Evolutionary conservation across 257 asterid genomes (phyloP).

Genomic region (Solanum stenotomum): DNA sequence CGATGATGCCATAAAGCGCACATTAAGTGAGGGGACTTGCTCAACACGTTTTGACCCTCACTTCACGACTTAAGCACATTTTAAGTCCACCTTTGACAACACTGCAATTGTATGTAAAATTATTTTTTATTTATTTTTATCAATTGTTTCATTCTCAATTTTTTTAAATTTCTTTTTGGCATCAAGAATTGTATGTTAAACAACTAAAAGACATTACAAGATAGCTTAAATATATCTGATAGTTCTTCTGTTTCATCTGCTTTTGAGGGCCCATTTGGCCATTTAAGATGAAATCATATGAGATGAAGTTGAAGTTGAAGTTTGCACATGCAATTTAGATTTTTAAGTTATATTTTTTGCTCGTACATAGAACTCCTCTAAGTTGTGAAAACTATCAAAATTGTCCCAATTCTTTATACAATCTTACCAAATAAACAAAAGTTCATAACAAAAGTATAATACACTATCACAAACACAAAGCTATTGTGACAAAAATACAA

Average conservation of each 20-base stretch:
- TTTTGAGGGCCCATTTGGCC: neutral
- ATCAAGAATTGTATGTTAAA: neutral
- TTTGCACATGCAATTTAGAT: neutral
- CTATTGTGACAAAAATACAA: neutral
- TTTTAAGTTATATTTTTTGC: neutral
- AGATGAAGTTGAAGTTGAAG: neutral
- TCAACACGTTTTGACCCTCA: neutral
- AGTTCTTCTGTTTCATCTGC: neutral
- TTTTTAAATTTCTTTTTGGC: neutral
- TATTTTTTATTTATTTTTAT: neutral
- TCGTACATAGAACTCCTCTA: neutral
- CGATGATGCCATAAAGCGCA: neutral
- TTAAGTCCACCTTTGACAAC: neutral
- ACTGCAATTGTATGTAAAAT: neutral
- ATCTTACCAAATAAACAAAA: neutral
- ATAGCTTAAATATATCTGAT: neutral
- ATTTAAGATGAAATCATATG: neutral
- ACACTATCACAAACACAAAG: neutral
- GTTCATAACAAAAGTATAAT: neutral
- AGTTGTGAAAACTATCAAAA: neutral
- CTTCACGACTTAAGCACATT: neutral
- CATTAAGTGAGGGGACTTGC: neutral
- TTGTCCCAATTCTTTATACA: neutral
- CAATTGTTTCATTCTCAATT: neutral
- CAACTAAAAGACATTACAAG: neutral